These are phyloP conservation scores for Penicillium sp. DNA, from an alignment of 2,329 filamentous ascomycete species.

Conservation along the genomic window DNA sequence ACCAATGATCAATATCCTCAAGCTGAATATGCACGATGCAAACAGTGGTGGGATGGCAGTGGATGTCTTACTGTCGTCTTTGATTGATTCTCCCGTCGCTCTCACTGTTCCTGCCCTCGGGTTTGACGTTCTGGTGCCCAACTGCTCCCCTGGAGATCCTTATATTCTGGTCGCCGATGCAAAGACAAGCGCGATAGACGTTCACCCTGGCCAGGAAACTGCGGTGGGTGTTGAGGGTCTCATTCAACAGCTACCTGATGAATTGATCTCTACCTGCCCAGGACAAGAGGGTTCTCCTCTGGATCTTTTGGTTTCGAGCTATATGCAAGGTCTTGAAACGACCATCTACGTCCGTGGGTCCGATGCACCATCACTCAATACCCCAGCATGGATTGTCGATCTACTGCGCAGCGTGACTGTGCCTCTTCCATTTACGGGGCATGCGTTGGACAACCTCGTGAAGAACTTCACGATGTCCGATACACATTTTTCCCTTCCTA, in stretches of 20 bases:
- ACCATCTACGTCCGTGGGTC: conserved; percentile 77
- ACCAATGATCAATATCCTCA: conserved; percentile 73
- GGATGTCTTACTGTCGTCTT: conserved; percentile 62
- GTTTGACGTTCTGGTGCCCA: conserved; percentile 77
- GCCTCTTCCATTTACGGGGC: conserved; percentile 73
- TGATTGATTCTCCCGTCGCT: conserved; percentile 70
- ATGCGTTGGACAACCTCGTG: conserved; percentile 71
- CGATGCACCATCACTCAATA: conserved; percentile 54
- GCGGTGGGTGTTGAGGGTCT: conserved; percentile 61
- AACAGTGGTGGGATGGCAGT: conserved; percentile 62
- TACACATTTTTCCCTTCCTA: conserved; percentile 76
- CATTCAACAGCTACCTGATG: conserved; percentile 63
- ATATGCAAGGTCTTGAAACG: conserved; percentile 69
- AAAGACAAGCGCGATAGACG: conserved; percentile 55
- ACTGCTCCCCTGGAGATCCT: conserved; percentile 62
- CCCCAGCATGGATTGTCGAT: conserved; percentile 73
- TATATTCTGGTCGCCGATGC: conserved; percentile 73
- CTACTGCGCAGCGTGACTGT: conserved; percentile 73
- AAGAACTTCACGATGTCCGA: conserved; percentile 78
- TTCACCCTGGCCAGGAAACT: conserved; percentile 61
- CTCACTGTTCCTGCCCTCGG: conserved; percentile 68
- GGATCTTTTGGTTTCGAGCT: conserved; percentile 69
- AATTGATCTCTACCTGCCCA: conserved; percentile 65
- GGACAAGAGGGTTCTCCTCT: conserved; percentile 70
- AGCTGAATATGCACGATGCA: conserved; percentile 69